Conservation (phyloP, 352 stramenopile species). For the Phytophthora chlamydospora region DNA sequence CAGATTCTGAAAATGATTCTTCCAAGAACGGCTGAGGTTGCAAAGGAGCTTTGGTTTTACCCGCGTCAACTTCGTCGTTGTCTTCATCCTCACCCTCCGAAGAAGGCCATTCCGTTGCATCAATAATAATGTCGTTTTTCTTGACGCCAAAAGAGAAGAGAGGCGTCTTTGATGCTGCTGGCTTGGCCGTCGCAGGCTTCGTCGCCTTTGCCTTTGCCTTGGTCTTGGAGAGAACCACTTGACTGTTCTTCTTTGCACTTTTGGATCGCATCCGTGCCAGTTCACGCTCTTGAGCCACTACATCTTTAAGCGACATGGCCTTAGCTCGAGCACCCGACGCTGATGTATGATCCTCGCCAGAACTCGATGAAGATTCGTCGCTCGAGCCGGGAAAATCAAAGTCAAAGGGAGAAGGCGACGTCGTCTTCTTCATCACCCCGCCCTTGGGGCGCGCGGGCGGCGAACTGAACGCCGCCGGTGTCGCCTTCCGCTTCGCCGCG, state of each 20-base stretch:
- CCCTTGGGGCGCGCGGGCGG: slow-evolving; percentile 3
- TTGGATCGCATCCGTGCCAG: slow-evolving; percentile 24
- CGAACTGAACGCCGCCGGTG: slow-evolving; percentile 1
- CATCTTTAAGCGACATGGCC: slow-evolving; percentile 32
- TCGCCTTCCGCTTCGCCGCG: slow-evolving; percentile 33
- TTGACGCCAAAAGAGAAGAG: slow-evolving; percentile 9
- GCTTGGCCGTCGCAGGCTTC: background rate
- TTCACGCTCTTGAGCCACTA: slow-evolving; percentile 36
- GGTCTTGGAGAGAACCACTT: slow-evolving; percentile 4
- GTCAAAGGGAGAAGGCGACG: slow-evolving; percentile 32
- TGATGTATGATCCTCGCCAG: slow-evolving; percentile 2
- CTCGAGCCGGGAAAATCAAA: slow-evolving; percentile 35
- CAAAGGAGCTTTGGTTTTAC: slow-evolving; percentile 10
- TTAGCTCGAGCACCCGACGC: slow-evolving; percentile 14
- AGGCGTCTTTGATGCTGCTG: background rate
- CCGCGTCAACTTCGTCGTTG: slow-evolving; percentile 1
- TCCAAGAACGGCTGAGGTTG: slow-evolving; percentile 10
- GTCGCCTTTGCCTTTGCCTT: slow-evolving; percentile 16
- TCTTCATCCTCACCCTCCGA: slow-evolving; percentile 22
- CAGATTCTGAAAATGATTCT: slow-evolving; percentile 19
- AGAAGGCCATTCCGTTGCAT: slow-evolving; percentile 29
- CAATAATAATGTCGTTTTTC: slow-evolving; percentile 20
- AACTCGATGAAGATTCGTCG: slow-evolving; percentile 26
- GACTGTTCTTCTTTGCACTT: slow-evolving; percentile 10
- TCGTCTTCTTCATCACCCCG: slow-evolving; percentile 32